A percentile compares a stretch with the other conserved stretches of the same genome.
Conservation (phyloP, 495 filamentous ascomycete species). For the Trichoderma asperelloides region DNA sequence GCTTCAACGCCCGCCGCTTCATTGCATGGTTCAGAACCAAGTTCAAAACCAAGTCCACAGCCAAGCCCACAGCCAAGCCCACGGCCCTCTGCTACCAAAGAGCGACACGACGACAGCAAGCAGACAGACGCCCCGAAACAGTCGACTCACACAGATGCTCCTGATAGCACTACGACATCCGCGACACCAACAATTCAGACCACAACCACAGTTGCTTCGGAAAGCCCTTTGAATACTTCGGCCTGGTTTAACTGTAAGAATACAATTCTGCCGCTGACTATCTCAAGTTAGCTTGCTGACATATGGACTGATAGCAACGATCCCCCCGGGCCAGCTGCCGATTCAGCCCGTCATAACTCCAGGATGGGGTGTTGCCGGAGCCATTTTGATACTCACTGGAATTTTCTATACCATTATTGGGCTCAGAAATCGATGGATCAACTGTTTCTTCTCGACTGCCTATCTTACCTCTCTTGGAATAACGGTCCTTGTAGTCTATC, state of each 20-base stretch:
- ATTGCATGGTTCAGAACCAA: background rate
- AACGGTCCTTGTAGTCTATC: slow-evolving; percentile 79
- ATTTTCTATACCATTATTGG: slow-evolving; percentile 64
- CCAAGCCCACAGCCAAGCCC: background rate
- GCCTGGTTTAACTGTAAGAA: background rate
- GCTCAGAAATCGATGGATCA: slow-evolving; percentile 74
- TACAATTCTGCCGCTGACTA: background rate
- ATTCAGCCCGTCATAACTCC: slow-evolving; percentile 69
- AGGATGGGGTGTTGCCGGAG: slow-evolving; percentile 67
- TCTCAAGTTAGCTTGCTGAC: background rate
- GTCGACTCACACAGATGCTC: background rate
- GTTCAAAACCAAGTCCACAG: too few relatives aligned
- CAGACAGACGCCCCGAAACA: background rate
- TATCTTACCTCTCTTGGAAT: slow-evolving; percentile 66
- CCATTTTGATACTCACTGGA: slow-evolving; percentile 64
- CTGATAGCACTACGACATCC: background rate
- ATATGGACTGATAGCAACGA: slow-evolving; percentile 20
- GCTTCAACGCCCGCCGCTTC: background rate
- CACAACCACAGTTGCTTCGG: background rate
- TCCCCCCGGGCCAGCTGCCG: slow-evolving; percentile 49
- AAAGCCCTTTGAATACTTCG: background rate
- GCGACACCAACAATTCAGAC: background rate
- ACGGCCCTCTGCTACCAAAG: background rate
- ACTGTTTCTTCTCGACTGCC: slow-evolving; percentile 72
- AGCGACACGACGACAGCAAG: background rate